Evolutionary conservation across 345 rosid species (phyloP).

Genomic region (Raphanus sativus): DNA sequence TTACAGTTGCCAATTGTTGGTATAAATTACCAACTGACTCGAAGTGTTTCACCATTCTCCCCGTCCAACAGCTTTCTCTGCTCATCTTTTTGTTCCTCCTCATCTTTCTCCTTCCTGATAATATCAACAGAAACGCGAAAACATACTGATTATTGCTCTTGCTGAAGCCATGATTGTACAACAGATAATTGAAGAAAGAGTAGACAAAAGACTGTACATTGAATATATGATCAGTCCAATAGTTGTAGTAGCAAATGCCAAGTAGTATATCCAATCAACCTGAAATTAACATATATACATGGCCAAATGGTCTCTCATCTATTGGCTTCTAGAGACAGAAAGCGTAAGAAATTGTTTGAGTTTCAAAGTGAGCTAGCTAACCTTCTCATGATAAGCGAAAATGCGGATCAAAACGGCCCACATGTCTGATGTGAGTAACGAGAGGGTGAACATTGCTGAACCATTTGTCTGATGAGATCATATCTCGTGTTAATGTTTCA

Average conservation of each 20-base stretch:
- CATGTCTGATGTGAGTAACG: slow-evolving; percentile 95
- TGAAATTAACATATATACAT: slow-evolving; percentile 24
- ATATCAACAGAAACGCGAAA: not conserved
- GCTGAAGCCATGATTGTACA: not conserved
- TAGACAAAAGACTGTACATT: slow-evolving; percentile 40
- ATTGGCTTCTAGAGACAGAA: not conserved
- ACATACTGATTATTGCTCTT: not conserved
- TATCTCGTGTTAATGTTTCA: not conserved
- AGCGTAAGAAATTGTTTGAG: not conserved
- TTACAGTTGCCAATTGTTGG: not conserved
- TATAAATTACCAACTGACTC: too few relatives aligned
- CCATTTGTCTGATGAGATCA: slow-evolving; percentile 56
- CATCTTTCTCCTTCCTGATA: slow-evolving; percentile 24
- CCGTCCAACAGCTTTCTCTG: slow-evolving; percentile 46
- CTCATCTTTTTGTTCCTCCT: slow-evolving; percentile 20
- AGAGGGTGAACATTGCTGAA: slow-evolving; percentile 84
- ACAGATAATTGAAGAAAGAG: not conserved
- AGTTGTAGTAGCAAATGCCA: slow-evolving; percentile 75
- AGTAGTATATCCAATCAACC: slow-evolving; percentile 90
- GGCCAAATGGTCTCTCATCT: not conserved
- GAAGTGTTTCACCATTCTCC: slow-evolving; percentile 24
- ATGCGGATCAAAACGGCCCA: slow-evolving; percentile 73
- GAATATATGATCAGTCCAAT: slow-evolving; percentile 75
- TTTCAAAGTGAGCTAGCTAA: not conserved
- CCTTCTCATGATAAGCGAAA: slow-evolving; percentile 58